Base-by-base conservation (phyloP, 768 basidiomycete species). In the Xerocomellus chrysenteron region DNA sequence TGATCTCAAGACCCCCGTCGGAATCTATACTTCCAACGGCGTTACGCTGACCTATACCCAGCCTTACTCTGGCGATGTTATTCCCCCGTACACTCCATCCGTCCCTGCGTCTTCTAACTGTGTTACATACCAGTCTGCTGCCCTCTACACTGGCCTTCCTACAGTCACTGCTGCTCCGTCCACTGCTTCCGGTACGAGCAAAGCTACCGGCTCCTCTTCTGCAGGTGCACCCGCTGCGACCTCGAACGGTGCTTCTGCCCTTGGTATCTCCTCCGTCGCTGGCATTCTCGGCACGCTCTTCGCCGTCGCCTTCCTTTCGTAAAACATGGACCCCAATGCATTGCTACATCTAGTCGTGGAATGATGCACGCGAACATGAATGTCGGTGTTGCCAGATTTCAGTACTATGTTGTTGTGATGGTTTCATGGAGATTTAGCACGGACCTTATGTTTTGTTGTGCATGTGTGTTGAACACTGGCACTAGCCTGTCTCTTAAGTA, bases 1-100 rank as follows among this genome's bases (percentile, higher is more conserved):
- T 39, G 89, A 88, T 42, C 77, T 81, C 65, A 84, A 86, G 73
- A 78, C 77, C 21, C 78, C 78, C 60, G 85, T 83, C 11, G 89
- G 88, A n/a, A 51, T 76, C 44, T 82, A 79, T 59, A 71, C 70
- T 40, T 48, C 62, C 1, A 62, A 68, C 48, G 83, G 85, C 21
- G 69, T 63, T 43, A 75, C 75, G 12, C 5, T 65, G 46, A 79
- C 82, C 16, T 82, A 71, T 58, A 56, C 69, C 19, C 81, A 82
- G 57, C 79, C 82, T 19, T 42, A 65, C 19, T 65, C 70, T 14
- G 66, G 72, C 12, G 66, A 65, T 47, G 43, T 69, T 13, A 54
- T 50, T 3, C 62, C 74, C 17, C 81, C 81, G 0, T 82, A 82
- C 69, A 68, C 70, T 2, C 68, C 80, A 0, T 47, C 52, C 9